Evolutionary conservation across 2,329 filamentous ascomycete species (phyloP).

Genomic region (Fonsecaea pedrosoi): DNA sequence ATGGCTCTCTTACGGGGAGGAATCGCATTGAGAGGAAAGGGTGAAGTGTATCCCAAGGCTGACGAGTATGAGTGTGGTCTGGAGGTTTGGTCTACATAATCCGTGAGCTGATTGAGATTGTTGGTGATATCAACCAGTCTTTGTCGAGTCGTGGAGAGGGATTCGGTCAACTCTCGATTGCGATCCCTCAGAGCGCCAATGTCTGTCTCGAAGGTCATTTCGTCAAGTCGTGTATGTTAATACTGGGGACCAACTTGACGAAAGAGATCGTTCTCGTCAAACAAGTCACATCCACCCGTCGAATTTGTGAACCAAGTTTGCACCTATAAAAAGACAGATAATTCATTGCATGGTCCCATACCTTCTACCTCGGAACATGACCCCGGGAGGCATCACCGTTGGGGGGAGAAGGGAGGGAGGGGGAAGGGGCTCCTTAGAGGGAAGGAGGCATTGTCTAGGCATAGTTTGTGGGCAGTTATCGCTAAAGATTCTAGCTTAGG

Average conservation of each 20-base stretch:
- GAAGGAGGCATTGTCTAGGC: too few species aligned
- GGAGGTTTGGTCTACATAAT: constrained; percentile 1
- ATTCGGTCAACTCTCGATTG: constrained; percentile 3
- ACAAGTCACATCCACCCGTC: too few species aligned
- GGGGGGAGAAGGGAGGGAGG: too few species aligned
- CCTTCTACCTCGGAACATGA: too few species aligned
- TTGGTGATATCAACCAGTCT: not conserved
- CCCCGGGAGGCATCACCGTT: too few species aligned
- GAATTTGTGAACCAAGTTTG: too few species aligned
- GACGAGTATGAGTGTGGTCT: constrained; percentile 5
- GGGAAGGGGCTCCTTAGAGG: too few species aligned
- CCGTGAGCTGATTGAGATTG: not conserved
- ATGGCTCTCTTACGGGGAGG: constrained; percentile 2
- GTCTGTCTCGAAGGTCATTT: not conserved
- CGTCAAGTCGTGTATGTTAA: not conserved
- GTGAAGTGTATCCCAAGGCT: constrained; percentile 3
- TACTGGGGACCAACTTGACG: not conserved
- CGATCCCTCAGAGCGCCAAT: not conserved
- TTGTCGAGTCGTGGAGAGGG: constrained; percentile 5
- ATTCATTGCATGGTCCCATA: too few species aligned
- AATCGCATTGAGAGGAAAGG: constrained; percentile 2
- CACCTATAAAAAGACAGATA: too few species aligned
- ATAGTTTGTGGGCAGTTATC: too few species aligned
- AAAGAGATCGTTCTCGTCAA: not conserved
- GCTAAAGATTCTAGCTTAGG: too few species aligned